These are phyloP conservation scores for Aspergillus novoparasiticus DNA, from an alignment of 2,329 filamentous ascomycete genomes.

Conservation along the genomic window DNA sequence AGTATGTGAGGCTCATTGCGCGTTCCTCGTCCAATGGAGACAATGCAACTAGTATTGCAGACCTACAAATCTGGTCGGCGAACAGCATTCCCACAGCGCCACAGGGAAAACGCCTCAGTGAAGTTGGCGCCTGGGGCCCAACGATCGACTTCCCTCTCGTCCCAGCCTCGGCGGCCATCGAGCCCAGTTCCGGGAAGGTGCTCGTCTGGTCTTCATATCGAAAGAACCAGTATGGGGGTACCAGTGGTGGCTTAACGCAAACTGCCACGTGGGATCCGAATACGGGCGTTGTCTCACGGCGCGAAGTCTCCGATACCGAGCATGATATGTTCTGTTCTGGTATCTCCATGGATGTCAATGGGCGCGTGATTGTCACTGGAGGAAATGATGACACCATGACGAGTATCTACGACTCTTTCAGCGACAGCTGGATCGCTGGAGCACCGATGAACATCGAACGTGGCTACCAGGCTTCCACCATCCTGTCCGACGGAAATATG, in stretches of 20 bases:
- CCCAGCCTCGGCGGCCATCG: slow-evolving; percentile 4
- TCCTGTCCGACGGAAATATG: slow-evolving; percentile 10
- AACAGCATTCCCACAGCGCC: background rate
- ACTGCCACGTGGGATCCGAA: slow-evolving; percentile 8
- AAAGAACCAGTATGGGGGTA: slow-evolving; percentile 3
- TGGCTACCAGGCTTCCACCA: slow-evolving; percentile 6
- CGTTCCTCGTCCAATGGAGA: background rate
- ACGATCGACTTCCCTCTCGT: slow-evolving; percentile 12
- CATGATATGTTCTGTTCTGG: slow-evolving; percentile 15
- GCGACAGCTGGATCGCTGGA: background rate
- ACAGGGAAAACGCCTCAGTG: background rate
- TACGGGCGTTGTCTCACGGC: background rate
- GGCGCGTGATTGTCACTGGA: slow-evolving; percentile 8
- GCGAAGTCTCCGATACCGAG: slow-evolving; percentile 3
- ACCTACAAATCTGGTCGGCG: background rate
- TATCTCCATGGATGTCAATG: slow-evolving; percentile 7
- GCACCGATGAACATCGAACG: slow-evolving; percentile 2
- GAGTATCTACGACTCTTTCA: slow-evolving; percentile 6
- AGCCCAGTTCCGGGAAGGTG: slow-evolving; percentile 5
- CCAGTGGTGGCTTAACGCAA: background rate
- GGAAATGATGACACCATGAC: slow-evolving; percentile 5
- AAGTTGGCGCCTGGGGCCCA: slow-evolving; percentile 7
- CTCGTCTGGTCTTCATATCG: slow-evolving; percentile 9
- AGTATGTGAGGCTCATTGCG: slow-evolving; percentile 16
- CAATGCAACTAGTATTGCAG: background rate